Conservation (phyloP, 2,329 filamentous ascomycete species). For the Calonectria ilicicola region DNA sequence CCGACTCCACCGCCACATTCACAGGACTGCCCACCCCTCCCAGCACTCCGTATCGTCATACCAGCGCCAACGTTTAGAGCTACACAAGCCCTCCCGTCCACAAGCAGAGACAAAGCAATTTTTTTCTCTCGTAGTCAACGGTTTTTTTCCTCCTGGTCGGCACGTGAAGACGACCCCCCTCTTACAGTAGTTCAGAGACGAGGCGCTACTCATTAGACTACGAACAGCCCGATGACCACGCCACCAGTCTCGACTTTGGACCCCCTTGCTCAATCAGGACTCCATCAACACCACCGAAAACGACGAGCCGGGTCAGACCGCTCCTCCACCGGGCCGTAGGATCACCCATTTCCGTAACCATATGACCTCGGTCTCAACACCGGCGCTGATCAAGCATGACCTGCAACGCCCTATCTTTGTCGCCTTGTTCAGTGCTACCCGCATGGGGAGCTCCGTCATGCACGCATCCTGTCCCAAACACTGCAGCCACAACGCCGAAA, state of each 20-base stretch:
- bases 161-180: not conserved
- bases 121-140: not conserved
- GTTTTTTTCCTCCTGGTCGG: not conserved
- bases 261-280: not conserved
- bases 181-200: not conserved
- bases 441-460: not conserved
- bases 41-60: not conserved
- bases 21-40: not conserved
- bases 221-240: slow-evolving; percentile 6
- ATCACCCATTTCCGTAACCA: slow-evolving; percentile 11
- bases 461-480: not conserved
- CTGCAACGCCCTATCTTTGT: not conserved
- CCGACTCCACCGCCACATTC: slow-evolving; percentile 3
- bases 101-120: not conserved
- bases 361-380: not conserved
- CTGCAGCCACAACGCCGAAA: not conserved
- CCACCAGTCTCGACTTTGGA: not conserved
- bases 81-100: not conserved
- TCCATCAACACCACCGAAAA: slow-evolving; percentile 10
- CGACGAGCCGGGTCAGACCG: slow-evolving; percentile 17
- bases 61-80: not conserved
- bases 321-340: slow-evolving; percentile 10
- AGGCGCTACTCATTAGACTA: not conserved
- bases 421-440: not conserved
- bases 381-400: not conserved